Base-by-base conservation (phyloP, 2,329 filamentous ascomycete species). In the Blastomyces gilchristii region DNA sequence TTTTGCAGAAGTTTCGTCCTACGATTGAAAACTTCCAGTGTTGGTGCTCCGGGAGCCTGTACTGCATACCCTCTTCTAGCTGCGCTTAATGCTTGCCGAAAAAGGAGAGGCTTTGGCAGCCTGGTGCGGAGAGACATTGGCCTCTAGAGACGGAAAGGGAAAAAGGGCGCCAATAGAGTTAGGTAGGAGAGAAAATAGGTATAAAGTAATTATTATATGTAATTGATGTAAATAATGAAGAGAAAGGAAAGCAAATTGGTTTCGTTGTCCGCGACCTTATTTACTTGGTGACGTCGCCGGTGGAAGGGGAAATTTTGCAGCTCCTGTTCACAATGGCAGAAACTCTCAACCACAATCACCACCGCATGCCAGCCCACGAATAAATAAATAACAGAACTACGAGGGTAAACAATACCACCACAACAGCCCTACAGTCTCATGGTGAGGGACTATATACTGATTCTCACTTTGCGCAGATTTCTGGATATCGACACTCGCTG, bases 21-120 rank as follows among this genome's bases (percentile, higher is more conserved):
- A 65, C 87, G 85, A 77, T 96, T 95, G 84, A 99, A 99, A 74
- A 99, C 89, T 69, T 97, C 88, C 69, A 95, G 85, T 47, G 87
- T 85, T 34, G 91, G 89, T 50, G 85, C 85, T 65, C 90, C 89
- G 1, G 90, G 82, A 25, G 89, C 83, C 76, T 91, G 88, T 64
- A 90, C 84, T 60, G 93, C 92, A 77, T 94, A 96, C 63, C 77
- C 78, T 64, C 88, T 71, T 41, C 67, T 62, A 41, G 66, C 54
- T 58, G 61, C 60, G 45, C 41, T 39, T 49, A 56, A 12, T 25
- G 25, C 41, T 18, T 68, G 68, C 59, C 67, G 67, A 25, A 68
- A 66, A 8, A 70, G 63, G 28, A 63, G 64, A 45, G 45, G 50
- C 41, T 64, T 57, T 8, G 63, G 64, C 43, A 67, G 50, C 39